A percentile compares a stretch with the other conserved stretches of the same genome.
These are phyloP conservation scores for Cajanus cajan DNA, from an alignment of 306 rosid species.

Conservation along the genomic window DNA sequence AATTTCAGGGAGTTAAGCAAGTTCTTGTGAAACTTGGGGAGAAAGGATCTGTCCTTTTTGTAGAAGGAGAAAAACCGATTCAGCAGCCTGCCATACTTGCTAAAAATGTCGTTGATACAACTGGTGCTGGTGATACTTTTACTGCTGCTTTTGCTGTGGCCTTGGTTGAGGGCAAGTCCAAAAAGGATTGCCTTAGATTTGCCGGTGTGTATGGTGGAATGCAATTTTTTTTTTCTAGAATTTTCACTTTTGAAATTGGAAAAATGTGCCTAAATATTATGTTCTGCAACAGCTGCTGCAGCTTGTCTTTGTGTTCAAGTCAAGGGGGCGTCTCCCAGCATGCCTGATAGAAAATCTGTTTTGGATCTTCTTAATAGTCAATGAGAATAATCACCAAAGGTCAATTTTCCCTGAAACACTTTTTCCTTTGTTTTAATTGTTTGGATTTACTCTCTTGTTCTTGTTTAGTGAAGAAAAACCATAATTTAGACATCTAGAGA, in stretches of 20 bases:
- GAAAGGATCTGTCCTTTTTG: conserved; percentile 80
- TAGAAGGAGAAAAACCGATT: conserved; percentile 80
- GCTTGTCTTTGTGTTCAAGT: conserved; percentile 96
- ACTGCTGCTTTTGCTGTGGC: conserved; percentile 95
- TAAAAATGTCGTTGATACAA: conserved; percentile 68
- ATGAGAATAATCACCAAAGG: conserved; percentile 41
- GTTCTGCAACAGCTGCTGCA: conserved; percentile 70
- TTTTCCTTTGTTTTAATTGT: not conserved
- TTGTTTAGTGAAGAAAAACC: conserved; percentile 2
- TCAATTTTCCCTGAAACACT: conserved; percentile 15
- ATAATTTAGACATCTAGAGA: not conserved
- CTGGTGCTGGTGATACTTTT: conserved; percentile 96
- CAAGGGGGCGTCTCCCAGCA: conserved; percentile 96
- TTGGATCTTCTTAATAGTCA: conserved; percentile 57
- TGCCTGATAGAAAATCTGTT: conserved; percentile 85
- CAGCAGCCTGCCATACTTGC: conserved; percentile 65
- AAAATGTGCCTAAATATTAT: not conserved
- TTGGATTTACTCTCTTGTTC: not conserved
- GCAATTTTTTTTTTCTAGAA: conserved; percentile 7
- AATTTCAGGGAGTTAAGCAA: conserved; percentile 78
- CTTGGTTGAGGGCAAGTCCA: conserved; percentile 77
- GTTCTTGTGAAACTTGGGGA: conserved; percentile 87
- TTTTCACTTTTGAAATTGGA: not conserved
- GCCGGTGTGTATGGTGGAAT: conserved; percentile 50
- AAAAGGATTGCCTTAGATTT: conserved; percentile 68